These are phyloP conservation scores for Cyclotella atomus DNA, from an alignment of 108 stramenopile genomes.

Conservation along the genomic window DNA sequence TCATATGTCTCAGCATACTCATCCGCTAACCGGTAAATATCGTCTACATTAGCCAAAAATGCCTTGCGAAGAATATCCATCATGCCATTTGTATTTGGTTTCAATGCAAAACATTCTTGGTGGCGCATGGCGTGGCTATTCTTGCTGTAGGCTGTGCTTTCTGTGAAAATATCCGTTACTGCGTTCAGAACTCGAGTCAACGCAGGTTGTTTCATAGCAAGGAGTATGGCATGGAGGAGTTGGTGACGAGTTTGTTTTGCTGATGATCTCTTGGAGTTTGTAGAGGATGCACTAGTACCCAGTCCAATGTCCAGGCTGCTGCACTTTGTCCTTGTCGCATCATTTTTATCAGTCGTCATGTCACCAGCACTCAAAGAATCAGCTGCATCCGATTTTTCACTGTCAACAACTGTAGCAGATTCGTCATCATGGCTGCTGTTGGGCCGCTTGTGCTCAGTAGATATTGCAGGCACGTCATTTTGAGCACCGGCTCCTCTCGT, in stretches of 20 bases:
- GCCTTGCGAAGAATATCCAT: constrained; percentile 85
- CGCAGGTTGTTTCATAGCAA: constrained; percentile 75
- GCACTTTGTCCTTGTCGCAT: constrained; percentile 39
- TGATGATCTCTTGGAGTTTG: not conserved
- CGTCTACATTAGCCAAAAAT: constrained; percentile 90
- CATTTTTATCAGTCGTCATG: constrained; percentile 37
- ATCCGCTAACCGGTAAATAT: constrained; percentile 88
- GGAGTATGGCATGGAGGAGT: constrained; percentile 77
- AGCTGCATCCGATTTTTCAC: constrained; percentile 31
- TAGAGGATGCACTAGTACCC: constrained; percentile 45
- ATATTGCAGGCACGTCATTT: not conserved
- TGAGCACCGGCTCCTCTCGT: not conserved
- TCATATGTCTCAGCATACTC: constrained; percentile 83
- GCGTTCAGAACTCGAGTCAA: constrained; percentile 61
- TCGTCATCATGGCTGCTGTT: constrained; percentile 36
- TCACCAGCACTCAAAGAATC: constrained; percentile 23
- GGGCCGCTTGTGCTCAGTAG: not conserved
- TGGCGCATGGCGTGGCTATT: constrained; percentile 88
- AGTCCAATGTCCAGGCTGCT: constrained; percentile 78
- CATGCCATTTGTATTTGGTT: constrained; percentile 83
- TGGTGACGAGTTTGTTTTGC: constrained; percentile 53
- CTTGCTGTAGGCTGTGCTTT: constrained; percentile 70
- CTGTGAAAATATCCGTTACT: constrained; percentile 76
- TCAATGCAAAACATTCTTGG: constrained; percentile 92
- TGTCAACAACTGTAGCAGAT: constrained; percentile 40